Evolutionary conservation across 768 basidiomycete genomes (phyloP), one percentile per base, ranked within the genome.

Genomic region (Kwoniella dejecticola): DNA sequence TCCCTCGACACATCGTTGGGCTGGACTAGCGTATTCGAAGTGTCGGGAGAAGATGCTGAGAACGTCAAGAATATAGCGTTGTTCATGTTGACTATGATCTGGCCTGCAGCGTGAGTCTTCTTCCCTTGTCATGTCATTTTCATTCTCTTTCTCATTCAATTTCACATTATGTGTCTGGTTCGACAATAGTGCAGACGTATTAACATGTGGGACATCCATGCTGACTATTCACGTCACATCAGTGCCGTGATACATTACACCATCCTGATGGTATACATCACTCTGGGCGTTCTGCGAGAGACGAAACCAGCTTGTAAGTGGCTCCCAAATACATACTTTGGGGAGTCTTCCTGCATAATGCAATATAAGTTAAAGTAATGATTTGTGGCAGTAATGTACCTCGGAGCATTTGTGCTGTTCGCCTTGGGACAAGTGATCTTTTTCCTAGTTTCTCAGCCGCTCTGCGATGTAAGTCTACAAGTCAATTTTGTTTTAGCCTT

Each of bases 381-480:
- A 11, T 17, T 30, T 52, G 29, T 4, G 29, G 15, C 67, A 83
- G 81, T 86, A 80, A 90, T 85, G 75, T 94, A 90, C 80, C 74
- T 86, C 60, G 83, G 88, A 30, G 83, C 89, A 1, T 86, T 85
- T n/a, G 71, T 87, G 33, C 80, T 92, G 17, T 96, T 96, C 75
- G 82, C 90, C 38, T 83, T 91, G 38, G 83, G 84, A 47, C 92
- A 95, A 80, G 83, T 91, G 23, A 88, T 85, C 40, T 92, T 87
- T 81, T 91, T 92, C 81, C 82, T 94, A 41, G 81, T 96, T 15
- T 86, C 83, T 36, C 84, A 87, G 67, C 85, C 88, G 17, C 85
- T 96, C 58, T 96, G 94, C 76, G 79, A 80, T 24, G 84, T 85
- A 65, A 76, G 84, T 63, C 13, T 21, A n/a, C 10, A 12, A 26